Evolutionary conservation across 1,284 basidiomycete species (phyloP).

Genomic region (Sanghuangporus weigelae): DNA sequence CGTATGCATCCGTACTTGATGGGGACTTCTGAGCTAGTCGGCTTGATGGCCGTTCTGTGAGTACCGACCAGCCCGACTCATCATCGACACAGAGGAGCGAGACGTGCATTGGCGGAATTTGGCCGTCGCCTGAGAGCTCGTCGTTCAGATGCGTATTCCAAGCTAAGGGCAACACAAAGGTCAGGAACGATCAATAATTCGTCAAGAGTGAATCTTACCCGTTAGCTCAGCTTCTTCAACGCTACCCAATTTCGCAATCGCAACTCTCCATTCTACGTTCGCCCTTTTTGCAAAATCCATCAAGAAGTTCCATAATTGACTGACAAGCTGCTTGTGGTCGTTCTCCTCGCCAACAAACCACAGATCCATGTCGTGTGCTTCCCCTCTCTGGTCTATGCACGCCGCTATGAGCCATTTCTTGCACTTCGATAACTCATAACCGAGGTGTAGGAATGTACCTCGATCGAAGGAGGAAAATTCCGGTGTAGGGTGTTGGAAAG

Average conservation of each 20-base stretch:
- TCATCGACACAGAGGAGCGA: constrained; percentile 52
- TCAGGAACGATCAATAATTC: constrained; percentile 3
- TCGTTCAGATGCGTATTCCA: constrained; percentile 54
- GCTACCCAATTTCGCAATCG: constrained; percentile 59
- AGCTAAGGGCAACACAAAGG: constrained; percentile 37
- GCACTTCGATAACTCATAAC: constrained; percentile 57
- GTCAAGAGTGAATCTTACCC: constrained; percentile 38
- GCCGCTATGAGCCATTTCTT: constrained; percentile 71
- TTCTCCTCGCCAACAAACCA: constrained; percentile 52
- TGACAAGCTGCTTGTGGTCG: constrained; percentile 38
- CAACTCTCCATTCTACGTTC: constrained; percentile 74
- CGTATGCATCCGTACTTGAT: constrained; percentile 14
- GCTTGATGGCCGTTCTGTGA: constrained; percentile 17
- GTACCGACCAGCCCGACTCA: constrained; percentile 46
- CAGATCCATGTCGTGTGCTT: constrained; percentile 59
- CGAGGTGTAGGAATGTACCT: constrained; percentile 69
- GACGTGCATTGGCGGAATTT: constrained; percentile 45
- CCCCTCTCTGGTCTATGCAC: constrained; percentile 74
- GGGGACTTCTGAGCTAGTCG: constrained; percentile 12
- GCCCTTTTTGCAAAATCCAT: constrained; percentile 53
- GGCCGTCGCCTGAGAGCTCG: constrained; percentile 29
- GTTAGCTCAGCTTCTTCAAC: constrained; percentile 57
- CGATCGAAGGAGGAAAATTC: constrained; percentile 66
- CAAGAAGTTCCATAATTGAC: constrained; percentile 64
- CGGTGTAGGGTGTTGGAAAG: constrained; percentile 37